Conservation (phyloP, 257 asterid species). For the Hygrophila difformis region DNA sequence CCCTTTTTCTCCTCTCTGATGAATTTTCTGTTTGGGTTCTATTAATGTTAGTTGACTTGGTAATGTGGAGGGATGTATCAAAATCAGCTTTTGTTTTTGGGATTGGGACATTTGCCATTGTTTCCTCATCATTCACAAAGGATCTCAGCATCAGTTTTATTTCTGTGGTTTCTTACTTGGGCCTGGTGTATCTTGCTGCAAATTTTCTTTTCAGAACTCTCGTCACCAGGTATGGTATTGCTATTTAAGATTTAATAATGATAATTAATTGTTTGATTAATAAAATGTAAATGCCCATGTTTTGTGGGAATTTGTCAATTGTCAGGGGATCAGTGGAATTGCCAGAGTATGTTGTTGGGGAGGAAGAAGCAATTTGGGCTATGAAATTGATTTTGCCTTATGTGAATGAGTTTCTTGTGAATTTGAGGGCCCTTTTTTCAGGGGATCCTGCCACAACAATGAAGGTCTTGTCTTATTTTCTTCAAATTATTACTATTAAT, state of each 20-base stretch:
- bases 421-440: constrained; percentile 73
- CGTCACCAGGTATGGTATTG: constrained; percentile 43
- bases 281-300: too few relatives aligned
- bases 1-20: background rate
- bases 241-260: background rate
- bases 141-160: constrained; percentile 78
- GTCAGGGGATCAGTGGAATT: constrained; percentile 40
- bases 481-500: too few relatives aligned
- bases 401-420: constrained; percentile 57
- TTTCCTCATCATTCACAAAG: constrained; percentile 66
- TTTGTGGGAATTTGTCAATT: constrained; percentile 23
- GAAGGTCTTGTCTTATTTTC: constrained; percentile 53
- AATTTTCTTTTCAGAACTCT: constrained; percentile 68
- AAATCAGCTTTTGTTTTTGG: constrained; percentile 82
- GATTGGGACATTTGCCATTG: constrained; percentile 57
- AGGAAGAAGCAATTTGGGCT: constrained; percentile 72
- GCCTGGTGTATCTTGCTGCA: constrained; percentile 74
- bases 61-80: constrained; percentile 86
- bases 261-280: too few relatives aligned
- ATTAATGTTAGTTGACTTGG: constrained; percentile 39
- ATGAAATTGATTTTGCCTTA: constrained; percentile 56
- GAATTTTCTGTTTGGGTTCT: background rate
- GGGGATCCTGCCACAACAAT: constrained; percentile 93
- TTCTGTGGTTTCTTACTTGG: constrained; percentile 66
- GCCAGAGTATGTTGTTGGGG: constrained; percentile 58